These are phyloP conservation scores for Xanthoconium purpureum DNA, from an alignment of 768 basidiomycete species.

Conservation along the genomic window DNA sequence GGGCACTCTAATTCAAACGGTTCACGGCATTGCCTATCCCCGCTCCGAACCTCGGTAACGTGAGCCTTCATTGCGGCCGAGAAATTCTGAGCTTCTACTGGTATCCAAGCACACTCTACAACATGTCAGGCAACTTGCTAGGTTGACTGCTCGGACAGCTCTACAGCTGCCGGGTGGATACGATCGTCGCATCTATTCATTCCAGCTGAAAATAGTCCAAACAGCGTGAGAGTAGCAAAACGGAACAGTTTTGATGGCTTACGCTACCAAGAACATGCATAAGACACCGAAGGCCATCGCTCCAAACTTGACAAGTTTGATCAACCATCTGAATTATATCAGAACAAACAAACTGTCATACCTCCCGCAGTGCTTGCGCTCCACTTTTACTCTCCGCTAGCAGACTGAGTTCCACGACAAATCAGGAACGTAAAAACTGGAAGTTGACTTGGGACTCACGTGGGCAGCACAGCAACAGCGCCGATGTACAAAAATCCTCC, in stretches of 20 bases:
- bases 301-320: slow-evolving; percentile 58
- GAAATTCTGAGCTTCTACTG: not conserved
- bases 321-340: slow-evolving; percentile 19
- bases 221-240: slow-evolving; percentile 18
- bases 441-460: slow-evolving; percentile 48
- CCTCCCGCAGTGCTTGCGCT: slow-evolving; percentile 89
- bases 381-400: slow-evolving; percentile 85
- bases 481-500: slow-evolving; percentile 94
- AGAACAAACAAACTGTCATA: slow-evolving; percentile 23
- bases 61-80: not conserved
- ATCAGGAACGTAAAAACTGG: slow-evolving; percentile 9
- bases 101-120: slow-evolving; percentile 10
- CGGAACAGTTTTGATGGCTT: slow-evolving; percentile 39
- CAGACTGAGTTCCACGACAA: slow-evolving; percentile 46
- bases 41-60: slow-evolving; percentile 8
- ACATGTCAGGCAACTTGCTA: not conserved
- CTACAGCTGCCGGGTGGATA: slow-evolving; percentile 3
- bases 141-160: not conserved
- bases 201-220: slow-evolving; percentile 54
- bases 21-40: slow-evolving; percentile 24
- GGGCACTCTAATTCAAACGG: slow-evolving; percentile 24
- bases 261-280: slow-evolving; percentile 93
- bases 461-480: slow-evolving; percentile 86
- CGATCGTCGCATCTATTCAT: slow-evolving; percentile 51
- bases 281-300: slow-evolving; percentile 89